Evolutionary conservation across 2,329 filamentous ascomycete genomes (phyloP).

Genomic region (Paraphoma chrysanthemicola): DNA sequence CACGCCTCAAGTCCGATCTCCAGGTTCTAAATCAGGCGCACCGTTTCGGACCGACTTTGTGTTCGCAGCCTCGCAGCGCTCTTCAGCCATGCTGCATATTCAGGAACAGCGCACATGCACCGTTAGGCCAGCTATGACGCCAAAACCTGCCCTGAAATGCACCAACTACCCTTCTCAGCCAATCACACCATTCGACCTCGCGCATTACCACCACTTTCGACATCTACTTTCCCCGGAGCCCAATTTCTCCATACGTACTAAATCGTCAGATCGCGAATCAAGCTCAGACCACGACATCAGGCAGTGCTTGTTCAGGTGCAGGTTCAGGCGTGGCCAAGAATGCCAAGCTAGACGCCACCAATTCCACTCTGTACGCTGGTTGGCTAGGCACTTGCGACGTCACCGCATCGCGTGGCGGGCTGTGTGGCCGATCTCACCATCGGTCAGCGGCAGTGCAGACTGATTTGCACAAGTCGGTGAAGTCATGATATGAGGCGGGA

Average conservation of each 20-base stretch:
- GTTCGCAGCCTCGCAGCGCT: neutral
- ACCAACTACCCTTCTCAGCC: too few relatives aligned
- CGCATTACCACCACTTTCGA: neutral
- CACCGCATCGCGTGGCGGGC: constrained; percentile 18
- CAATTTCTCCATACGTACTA: neutral
- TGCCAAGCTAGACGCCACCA: constrained; percentile 25
- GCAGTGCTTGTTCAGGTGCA: constrained; percentile 12
- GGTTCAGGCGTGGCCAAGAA: constrained; percentile 10
- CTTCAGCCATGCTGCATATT: neutral
- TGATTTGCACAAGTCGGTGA: neutral
- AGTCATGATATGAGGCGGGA: constrained; percentile 6
- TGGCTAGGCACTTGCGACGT: constrained; percentile 17
- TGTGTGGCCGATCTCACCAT: constrained; percentile 21
- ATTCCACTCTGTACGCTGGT: constrained; percentile 10
- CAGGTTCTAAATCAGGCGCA: neutral
- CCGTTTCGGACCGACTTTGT: neutral
- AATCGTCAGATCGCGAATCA: neutral
- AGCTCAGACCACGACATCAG: neutral
- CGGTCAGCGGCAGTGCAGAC: constrained; percentile 14
- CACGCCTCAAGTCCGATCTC: neutral
- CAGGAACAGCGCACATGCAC: neutral
- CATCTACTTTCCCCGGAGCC: neutral
- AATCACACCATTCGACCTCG: neutral
- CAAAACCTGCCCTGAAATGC: neutral
- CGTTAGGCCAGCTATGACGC: neutral